A percentile compares a stretch with the other conserved stretches of the same genome.
These are phyloP conservation scores for Botrytis elliptica DNA, from an alignment of 2,329 filamentous ascomycete species.

Conservation along the genomic window DNA sequence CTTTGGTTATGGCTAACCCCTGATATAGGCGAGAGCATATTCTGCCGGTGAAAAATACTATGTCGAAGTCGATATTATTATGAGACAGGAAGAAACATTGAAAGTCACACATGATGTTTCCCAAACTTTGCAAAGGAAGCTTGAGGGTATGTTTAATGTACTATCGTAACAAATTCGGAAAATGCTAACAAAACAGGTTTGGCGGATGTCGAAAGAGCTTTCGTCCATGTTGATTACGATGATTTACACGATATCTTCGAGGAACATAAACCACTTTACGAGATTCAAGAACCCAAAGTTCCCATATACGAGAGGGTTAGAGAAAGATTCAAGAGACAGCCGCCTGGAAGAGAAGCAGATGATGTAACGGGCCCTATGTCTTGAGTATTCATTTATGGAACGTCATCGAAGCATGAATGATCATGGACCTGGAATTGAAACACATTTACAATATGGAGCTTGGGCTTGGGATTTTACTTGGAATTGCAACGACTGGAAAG, in stretches of 20 bases:
- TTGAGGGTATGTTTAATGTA: constrained; percentile 62
- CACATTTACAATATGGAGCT: background rate
- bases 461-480: background rate
- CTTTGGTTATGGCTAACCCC: background rate
- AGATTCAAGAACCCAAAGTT: constrained; percentile 16
- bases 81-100: constrained; percentile 73
- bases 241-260: constrained; percentile 22
- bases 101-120: constrained; percentile 86
- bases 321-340: constrained; percentile 16
- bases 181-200: constrained; percentile 42
- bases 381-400: background rate
- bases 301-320: constrained; percentile 14
- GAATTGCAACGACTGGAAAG: background rate
- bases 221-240: constrained; percentile 97
- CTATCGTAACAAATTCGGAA: background rate
- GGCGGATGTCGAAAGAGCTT: constrained; percentile 88
- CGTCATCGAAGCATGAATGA: background rate
- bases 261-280: constrained; percentile 21
- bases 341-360: background rate
- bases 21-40: constrained; percentile 16
- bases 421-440: background rate
- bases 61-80: constrained; percentile 94
- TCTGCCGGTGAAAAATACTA: constrained; percentile 59
- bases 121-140: constrained; percentile 89
- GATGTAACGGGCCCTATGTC: background rate